These are phyloP conservation scores for Galerina marginata DNA, from an alignment of 768 basidiomycete species.

Conservation along the genomic window DNA sequence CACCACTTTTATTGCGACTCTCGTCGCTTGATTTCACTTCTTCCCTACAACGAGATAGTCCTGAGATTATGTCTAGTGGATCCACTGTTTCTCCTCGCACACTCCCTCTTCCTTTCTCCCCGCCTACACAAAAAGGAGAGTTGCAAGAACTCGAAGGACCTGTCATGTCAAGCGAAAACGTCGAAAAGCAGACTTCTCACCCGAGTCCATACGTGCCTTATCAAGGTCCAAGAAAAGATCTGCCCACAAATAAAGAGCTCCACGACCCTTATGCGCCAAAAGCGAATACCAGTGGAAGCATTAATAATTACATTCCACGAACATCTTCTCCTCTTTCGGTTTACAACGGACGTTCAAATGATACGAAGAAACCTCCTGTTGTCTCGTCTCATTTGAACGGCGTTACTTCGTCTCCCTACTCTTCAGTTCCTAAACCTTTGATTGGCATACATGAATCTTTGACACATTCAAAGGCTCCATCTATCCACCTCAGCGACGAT, in stretches of 20 bases:
- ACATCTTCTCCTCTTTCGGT: constrained; percentile 38
- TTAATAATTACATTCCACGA: constrained; percentile 32
- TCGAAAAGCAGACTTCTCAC: constrained; percentile 4
- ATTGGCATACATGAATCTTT: constrained; percentile 2
- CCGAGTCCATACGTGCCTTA: constrained; percentile 20
- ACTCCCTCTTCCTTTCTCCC: constrained; percentile 28
- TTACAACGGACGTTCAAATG: constrained; percentile 30
- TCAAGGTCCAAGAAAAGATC: constrained; percentile 13
- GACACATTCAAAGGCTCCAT: constrained; percentile 2
- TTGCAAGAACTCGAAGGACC: background rate
- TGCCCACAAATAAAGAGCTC: constrained; percentile 18
- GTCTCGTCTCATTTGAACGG: constrained; percentile 14
- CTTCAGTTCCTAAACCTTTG: constrained; percentile 5
- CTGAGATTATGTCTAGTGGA: background rate
- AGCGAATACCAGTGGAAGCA: constrained; percentile 11
- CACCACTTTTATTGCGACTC: background rate
- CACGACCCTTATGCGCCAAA: constrained; percentile 45
- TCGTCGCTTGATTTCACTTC: background rate
- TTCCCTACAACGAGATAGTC: background rate
- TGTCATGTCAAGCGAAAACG: background rate
- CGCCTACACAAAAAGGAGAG: constrained; percentile 14
- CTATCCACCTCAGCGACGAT: constrained; percentile 4
- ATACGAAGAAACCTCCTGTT: constrained; percentile 18
- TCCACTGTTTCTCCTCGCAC: constrained; percentile 20
- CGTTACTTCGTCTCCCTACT: constrained; percentile 5